Percentiles rank a stretch among this genome's conserved stretches.
phyloP scores from a whole-genome alignment of 2,329 filamentous ascomycete species.

The Tolypocladium guangdongense region DNA sequence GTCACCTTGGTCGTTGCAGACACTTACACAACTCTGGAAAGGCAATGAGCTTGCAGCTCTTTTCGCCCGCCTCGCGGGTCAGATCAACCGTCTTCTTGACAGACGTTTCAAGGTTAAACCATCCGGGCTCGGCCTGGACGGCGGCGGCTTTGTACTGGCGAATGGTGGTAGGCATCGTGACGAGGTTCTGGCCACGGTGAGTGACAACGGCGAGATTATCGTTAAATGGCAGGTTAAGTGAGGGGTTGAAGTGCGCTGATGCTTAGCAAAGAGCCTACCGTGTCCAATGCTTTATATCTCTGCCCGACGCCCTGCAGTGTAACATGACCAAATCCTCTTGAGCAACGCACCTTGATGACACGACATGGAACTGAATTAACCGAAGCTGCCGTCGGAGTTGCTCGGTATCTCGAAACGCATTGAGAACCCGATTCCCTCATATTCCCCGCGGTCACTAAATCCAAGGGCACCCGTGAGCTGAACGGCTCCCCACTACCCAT shows the following conservation, averaged over 20 bases:
- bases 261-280: neutral
- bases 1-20: no score
- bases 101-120: constrained; percentile 41
- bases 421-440: no score
- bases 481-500: no score
- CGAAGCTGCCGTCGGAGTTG: no score
- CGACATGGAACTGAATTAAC: neutral
- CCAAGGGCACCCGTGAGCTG: no score
- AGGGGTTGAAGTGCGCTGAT: neutral
- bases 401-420: no score
- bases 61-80: constrained; percentile 40
- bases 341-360: neutral
- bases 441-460: no score
- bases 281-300: neutral
- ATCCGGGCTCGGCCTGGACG: constrained; percentile 36
- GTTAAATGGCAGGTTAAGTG: neutral
- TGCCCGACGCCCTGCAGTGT: neutral
- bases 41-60: constrained; percentile 41
- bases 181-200: neutral
- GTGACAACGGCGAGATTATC: neutral
- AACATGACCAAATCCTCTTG: neutral
- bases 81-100: constrained; percentile 40
- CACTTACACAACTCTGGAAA: constrained; percentile 42
- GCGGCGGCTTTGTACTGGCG: constrained; percentile 43
- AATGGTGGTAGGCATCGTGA: constrained; percentile 13